phyloP scores from a whole-genome alignment of 768 basidiomycete species.

The Antrodiella citrinella region DNA sequence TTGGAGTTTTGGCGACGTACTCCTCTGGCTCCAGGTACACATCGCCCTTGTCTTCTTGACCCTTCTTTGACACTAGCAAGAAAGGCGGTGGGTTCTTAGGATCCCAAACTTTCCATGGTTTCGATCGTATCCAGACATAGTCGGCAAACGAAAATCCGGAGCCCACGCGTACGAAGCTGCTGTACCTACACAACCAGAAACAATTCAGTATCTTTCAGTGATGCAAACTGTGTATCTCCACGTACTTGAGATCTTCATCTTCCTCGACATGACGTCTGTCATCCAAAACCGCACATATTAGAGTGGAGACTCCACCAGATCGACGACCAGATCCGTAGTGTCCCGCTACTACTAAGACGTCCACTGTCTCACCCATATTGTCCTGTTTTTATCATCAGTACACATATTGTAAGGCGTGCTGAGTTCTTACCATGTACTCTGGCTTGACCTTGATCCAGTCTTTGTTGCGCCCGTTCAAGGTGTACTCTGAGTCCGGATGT shows the following conservation, averaged over 20 bases:
- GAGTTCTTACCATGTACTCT: conserved; percentile 65
- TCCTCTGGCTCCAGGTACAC: conserved; percentile 85
- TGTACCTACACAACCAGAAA: conserved; percentile 45
- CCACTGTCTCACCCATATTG: conserved; percentile 88
- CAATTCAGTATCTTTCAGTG: neutral
- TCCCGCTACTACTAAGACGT: conserved; percentile 88
- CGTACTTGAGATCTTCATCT: conserved; percentile 64
- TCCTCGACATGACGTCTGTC: conserved; percentile 49
- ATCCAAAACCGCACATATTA: conserved; percentile 85
- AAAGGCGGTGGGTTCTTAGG: conserved; percentile 67
- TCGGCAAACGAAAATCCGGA: conserved; percentile 82
- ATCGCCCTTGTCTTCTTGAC: conserved; percentile 80
- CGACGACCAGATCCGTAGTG: conserved; percentile 85
- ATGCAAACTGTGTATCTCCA: conserved; percentile 15
- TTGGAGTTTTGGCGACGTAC: conserved; percentile 35
- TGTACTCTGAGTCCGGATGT: conserved; percentile 71
- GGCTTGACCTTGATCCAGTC: conserved; percentile 96
- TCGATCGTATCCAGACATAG: conserved; percentile 75
- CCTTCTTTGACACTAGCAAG: conserved; percentile 48
- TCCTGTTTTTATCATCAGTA: conserved; percentile 39
- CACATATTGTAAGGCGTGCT: neutral
- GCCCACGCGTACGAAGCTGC: conserved; percentile 84
- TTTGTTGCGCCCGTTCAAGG: conserved; percentile 78
- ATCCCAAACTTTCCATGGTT: conserved; percentile 80
- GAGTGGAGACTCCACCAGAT: conserved; percentile 81